Evolutionary conservation across 2,329 filamentous ascomycete species (phyloP).

Genomic region (Apiospora sp.): DNA sequence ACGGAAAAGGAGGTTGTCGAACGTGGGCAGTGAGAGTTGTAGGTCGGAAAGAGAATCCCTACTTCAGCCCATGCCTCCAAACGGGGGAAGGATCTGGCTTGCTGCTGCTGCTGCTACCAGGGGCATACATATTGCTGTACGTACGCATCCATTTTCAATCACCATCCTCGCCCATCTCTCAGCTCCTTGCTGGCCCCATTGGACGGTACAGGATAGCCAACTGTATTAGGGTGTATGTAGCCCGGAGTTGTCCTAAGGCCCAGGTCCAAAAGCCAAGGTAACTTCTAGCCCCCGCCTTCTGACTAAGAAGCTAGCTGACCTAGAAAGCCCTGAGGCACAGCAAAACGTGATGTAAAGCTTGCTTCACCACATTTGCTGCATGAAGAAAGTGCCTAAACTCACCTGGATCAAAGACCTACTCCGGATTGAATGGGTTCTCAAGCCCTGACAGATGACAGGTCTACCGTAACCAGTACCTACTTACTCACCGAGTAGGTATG

Average conservation of each 20-base stretch:
- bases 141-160: neutral
- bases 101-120: neutral
- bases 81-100: slow-evolving; percentile 5
- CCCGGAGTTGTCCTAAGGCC: neutral
- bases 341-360: slow-evolving; percentile 8
- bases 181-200: slow-evolving; percentile 12
- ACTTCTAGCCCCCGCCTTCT: neutral
- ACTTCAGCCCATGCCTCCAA: slow-evolving; percentile 8
- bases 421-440: neutral
- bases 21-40: neutral
- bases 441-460: neutral
- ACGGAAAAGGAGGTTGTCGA: slow-evolving; percentile 15
- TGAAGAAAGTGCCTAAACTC: neutral
- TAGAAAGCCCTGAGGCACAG: neutral
- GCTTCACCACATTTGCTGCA: neutral
- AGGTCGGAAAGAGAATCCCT: slow-evolving; percentile 8
- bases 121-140: slow-evolving; percentile 1
- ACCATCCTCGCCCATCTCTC: neutral
- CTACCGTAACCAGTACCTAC: neutral
- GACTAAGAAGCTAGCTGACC: neutral
- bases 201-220: neutral
- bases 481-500: neutral
- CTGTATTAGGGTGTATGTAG: neutral
- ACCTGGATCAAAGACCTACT: neutral
- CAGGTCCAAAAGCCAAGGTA: neutral